Conservation (phyloP, 2,329 filamentous ascomycete species). For the Verticillium albo-atrum region DNA sequence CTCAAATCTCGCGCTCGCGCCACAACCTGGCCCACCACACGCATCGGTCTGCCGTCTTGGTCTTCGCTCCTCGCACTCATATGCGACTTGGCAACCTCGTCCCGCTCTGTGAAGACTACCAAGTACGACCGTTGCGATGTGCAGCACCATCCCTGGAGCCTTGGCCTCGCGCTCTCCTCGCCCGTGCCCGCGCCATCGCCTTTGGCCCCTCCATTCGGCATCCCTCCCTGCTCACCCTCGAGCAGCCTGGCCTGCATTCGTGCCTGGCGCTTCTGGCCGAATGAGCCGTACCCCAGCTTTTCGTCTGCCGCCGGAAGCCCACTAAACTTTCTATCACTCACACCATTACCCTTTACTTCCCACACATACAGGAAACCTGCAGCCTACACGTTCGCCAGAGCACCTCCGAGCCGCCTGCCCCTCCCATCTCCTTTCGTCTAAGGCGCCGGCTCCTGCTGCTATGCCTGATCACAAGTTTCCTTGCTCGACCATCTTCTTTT, state of each 20-base stretch:
- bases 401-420: background rate
- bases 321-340: background rate
- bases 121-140: background rate
- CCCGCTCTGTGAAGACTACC: background rate
- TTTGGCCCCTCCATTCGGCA: background rate
- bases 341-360: background rate
- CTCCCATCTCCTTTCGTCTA: background rate
- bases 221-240: background rate
- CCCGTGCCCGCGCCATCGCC: background rate
- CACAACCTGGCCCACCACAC: background rate
- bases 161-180: background rate
- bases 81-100: background rate
- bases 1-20: background rate
- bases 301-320: background rate
- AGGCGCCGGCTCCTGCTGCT: background rate
- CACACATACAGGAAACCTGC: background rate
- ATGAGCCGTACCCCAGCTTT: background rate
- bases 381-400: background rate
- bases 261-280: background rate
- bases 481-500: background rate
- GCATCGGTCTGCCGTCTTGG: background rate
- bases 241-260: background rate
- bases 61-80: background rate
- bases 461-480: background rate
- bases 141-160: background rate